Base-by-base conservation (phyloP, 495 filamentous ascomycete genomes). In the Hyaloscypha variabilis region DNA sequence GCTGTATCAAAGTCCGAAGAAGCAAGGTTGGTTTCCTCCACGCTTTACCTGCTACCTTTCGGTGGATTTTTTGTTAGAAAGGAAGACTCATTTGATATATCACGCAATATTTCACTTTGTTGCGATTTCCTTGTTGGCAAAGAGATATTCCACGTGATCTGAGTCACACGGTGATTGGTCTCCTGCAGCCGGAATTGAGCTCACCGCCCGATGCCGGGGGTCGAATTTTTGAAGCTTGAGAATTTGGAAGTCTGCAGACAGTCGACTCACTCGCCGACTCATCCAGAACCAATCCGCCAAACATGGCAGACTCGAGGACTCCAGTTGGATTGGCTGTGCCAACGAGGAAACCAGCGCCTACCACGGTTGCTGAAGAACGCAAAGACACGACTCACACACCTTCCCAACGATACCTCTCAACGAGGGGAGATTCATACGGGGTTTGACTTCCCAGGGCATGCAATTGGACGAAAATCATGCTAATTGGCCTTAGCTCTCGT, bases 341-440 rank as follows among this genome's bases (percentile, higher is more conserved):
- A 58, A 64, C 66, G 8, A 60, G 34, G 31, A 66, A 71, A 31
- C 57, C 58, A n/a, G 29, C 49, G 25, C 28, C 66, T 34, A 59
- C 57, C 17, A 10, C 31, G 13, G 17, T 55, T 42, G 17, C 51
- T 11, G 62, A 68, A 29, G 54, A 56, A 21, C 31, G 61, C 31
- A 58, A 70, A n/a, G 63, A 73, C 51, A 74, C 74, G 56, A 65
- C 75, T 64, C 85, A 86, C 66, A 87, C 84, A 56, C 66, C 84
- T 51, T 93, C 91, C 23, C 93, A 96, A 73, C 81, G 84, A 68
- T 96, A 94, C 74, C 80, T 95, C 42, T 91, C 88, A 71, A 95
- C 91, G 30, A 82, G 93, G 57, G 93, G 91, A 65, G 91, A 84
- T 28, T 91, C 90, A 66, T 90, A 90, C 77, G 90, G 87, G 65